Conservation (phyloP, 495 filamentous ascomycete species). For the Cercophora sp. region DNA sequence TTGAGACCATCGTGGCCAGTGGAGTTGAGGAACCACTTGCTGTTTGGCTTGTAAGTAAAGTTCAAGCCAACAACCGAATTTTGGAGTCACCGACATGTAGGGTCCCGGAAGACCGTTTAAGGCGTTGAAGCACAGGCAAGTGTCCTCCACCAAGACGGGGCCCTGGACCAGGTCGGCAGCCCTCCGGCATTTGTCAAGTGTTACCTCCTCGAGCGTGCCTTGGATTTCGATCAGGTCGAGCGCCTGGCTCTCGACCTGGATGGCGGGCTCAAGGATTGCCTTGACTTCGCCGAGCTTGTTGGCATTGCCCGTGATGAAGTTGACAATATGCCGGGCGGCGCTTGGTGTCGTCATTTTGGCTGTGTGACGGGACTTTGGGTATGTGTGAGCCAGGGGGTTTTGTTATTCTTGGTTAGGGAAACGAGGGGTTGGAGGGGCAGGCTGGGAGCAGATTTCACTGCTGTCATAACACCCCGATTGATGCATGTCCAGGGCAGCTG, state of each 20-base stretch:
- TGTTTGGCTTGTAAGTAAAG: slow-evolving; percentile 24
- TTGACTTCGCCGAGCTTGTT: slow-evolving; percentile 89
- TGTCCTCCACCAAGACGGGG: slow-evolving; percentile 93
- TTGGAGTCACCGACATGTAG: slow-evolving; percentile 77
- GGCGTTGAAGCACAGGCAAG: slow-evolving; percentile 86
- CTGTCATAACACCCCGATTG: background rate
- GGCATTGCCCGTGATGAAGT: slow-evolving; percentile 95
- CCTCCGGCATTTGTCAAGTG: slow-evolving; percentile 75
- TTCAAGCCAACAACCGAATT: background rate
- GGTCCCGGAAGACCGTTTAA: slow-evolving; percentile 88
- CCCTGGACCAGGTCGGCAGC: slow-evolving; percentile 72
- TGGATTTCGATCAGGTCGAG: slow-evolving; percentile 87
- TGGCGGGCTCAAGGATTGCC: slow-evolving; percentile 72
- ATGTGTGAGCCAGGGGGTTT: no score
- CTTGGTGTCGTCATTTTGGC: slow-evolving; percentile 18
- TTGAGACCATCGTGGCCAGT: slow-evolving; percentile 83
- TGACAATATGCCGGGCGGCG: slow-evolving; percentile 43
- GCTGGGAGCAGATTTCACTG: background rate
- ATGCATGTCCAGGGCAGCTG: background rate
- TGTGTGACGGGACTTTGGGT: no score
- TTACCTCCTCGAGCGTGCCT: slow-evolving; percentile 87
- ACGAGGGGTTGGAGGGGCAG: slow-evolving; percentile 2
- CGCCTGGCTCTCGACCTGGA: slow-evolving; percentile 66
- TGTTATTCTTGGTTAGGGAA: no score
- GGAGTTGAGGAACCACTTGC: slow-evolving; percentile 87